A percentile compares a stretch with the other conserved stretches of the same genome.
Conservation (phyloP, 1,284 basidiomycete species). For the Phellinidium pouzarii region DNA sequence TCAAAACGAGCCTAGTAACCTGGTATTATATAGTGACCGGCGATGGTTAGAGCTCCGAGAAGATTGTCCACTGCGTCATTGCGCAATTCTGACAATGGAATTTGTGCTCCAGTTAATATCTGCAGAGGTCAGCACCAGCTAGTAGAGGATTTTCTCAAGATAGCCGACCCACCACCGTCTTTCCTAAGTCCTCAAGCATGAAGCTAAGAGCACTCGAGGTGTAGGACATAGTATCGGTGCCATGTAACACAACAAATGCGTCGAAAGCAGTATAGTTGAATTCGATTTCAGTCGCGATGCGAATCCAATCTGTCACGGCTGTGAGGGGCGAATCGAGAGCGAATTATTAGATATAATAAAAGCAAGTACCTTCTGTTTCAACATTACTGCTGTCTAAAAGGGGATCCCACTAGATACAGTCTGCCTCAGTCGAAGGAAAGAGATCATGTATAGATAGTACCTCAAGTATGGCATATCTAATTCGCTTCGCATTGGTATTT, state of each 20-base stretch:
- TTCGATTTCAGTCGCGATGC: conserved; percentile 86
- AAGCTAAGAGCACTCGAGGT: conserved; percentile 85
- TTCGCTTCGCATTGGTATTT: conserved; percentile 46
- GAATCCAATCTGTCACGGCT: conserved; percentile 68
- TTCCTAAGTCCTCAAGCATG: conserved; percentile 85
- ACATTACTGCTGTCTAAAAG: conserved; percentile 87
- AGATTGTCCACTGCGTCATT: conserved; percentile 90
- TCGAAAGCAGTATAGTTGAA: conserved; percentile 82
- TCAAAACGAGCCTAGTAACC: conserved; percentile 36
- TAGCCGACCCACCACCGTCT: conserved; percentile 60
- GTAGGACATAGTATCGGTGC: conserved; percentile 92
- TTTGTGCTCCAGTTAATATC: conserved; percentile 90
- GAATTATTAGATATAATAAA: conserved; percentile 17
- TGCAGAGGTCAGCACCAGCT: conserved; percentile 23
- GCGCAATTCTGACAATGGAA: conserved; percentile 80
- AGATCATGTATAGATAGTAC: conserved; percentile 30
- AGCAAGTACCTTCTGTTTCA: conserved; percentile 57
- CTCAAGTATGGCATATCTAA: conserved; percentile 77
- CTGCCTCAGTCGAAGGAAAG: conserved; percentile 7
- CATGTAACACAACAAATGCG: conserved; percentile 86
- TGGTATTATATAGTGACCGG: conserved; percentile 87
- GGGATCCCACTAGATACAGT: conserved; percentile 63
- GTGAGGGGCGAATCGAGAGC: conserved; percentile 13
- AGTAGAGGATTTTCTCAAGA: conserved; percentile 5
- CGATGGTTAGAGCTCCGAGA: conserved; percentile 81